Conservation (phyloP, 192 early-diverging fungal genomes). For the Linnemannia elongata region DNA sequence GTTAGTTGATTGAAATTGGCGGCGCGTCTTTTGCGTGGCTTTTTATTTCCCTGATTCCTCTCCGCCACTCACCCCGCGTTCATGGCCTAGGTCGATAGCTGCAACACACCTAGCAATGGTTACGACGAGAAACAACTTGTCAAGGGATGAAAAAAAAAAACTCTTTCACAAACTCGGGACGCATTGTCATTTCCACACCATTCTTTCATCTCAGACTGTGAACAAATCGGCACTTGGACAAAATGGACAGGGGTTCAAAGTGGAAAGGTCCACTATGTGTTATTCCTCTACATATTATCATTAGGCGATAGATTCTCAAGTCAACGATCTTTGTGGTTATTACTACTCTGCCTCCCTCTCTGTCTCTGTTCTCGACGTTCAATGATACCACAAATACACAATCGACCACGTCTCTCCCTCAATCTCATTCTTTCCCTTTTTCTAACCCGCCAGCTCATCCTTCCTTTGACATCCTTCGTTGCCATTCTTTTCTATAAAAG, state of each 20-base stretch:
- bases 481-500: neutral
- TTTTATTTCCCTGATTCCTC: neutral
- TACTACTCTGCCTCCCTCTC: neutral
- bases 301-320: neutral
- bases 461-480: too few relatives aligned
- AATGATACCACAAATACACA: too few relatives aligned
- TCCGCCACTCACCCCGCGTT: neutral
- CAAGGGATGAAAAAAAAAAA: neutral
- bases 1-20: neutral
- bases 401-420: neutral
- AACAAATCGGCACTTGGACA: neutral
- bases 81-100: too few relatives aligned
- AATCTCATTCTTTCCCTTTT: neutral
- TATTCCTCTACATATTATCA: neutral
- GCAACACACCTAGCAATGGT: neutral
- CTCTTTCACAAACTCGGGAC: neutral
- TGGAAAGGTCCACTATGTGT: too few relatives aligned
- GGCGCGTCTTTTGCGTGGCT: conserved; percentile 6
- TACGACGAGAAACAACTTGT: neutral
- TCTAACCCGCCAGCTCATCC: neutral
- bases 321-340: neutral
- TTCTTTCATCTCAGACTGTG: neutral
- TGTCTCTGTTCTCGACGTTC: neutral
- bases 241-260: neutral
- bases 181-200: neutral